Percentiles rank a stretch among this genome's conserved stretches.
phyloP scores from a whole-genome alignment of 495 filamentous ascomycete genomes.

The Staphylotrichum longicolle region DNA sequence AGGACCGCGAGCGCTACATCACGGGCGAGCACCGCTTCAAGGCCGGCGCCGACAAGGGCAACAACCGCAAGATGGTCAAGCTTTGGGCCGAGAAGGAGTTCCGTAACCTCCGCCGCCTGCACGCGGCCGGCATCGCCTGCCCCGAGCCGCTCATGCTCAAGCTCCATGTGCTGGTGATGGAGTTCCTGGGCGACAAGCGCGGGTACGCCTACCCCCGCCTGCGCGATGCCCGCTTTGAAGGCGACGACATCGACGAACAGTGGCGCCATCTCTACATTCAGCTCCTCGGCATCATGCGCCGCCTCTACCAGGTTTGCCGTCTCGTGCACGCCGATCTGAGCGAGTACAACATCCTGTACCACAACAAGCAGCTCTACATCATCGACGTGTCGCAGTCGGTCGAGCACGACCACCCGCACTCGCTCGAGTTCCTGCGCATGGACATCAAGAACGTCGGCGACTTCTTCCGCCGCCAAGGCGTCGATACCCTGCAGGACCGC shows the following conservation, averaged over 20 bases:
- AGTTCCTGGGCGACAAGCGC: constrained; percentile 81
- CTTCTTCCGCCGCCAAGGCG: constrained; percentile 83
- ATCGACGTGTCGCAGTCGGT: constrained; percentile 98
- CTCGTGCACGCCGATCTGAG: constrained; percentile 95
- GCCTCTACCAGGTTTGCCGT: constrained; percentile 83
- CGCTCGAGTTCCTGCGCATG: constrained; percentile 90
- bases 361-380: constrained; percentile 78
- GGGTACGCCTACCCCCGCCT: constrained; percentile 84
- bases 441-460: constrained; percentile 94
- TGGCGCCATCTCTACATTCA: constrained; percentile 80
- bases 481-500: constrained; percentile 72
- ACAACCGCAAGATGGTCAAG: constrained; percentile 93
- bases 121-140: constrained; percentile 79
- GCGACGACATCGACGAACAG: constrained; percentile 62
- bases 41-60: constrained; percentile 83
- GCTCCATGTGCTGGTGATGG: constrained; percentile 89
- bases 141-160: constrained; percentile 87
- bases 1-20: constrained; percentile 93
- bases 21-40: constrained; percentile 78
- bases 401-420: constrained; percentile 91
- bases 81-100: constrained; percentile 99
- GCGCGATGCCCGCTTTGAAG: constrained; percentile 47
- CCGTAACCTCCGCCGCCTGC: constrained; percentile 81
- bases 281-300: constrained; percentile 82
- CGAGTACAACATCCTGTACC: constrained; percentile 95